Conservation (phyloP, 306 rosid genomes). For the Rosa rugosa region DNA sequence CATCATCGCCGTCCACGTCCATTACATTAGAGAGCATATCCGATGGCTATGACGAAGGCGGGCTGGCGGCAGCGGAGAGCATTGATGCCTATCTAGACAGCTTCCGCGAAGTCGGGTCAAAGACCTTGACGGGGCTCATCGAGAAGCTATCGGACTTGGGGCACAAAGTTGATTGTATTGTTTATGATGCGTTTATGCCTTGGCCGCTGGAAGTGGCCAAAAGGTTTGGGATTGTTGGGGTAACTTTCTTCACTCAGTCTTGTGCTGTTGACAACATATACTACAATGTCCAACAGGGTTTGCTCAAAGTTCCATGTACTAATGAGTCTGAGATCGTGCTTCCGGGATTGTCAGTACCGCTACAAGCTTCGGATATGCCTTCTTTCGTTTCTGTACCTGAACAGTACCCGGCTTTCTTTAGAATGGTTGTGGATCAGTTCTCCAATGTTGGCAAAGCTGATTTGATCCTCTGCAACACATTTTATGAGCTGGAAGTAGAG, state of each 20-base stretch:
- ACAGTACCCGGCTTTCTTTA: background rate
- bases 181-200: conserved; percentile 11
- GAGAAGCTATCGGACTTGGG: conserved; percentile 13
- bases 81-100: background rate
- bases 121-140: conserved; percentile 25
- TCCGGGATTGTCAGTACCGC: conserved; percentile 24
- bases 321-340: conserved; percentile 17
- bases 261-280: conserved; percentile 28
- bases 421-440: conserved; percentile 28
- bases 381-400: conserved; percentile 26
- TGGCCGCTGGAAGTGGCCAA: conserved; percentile 49
- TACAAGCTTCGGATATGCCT: conserved; percentile 31
- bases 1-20: background rate
- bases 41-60: conserved; percentile 38
- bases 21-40: conserved; percentile 40
- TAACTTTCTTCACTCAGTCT: conserved; percentile 35
- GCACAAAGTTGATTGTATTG: conserved; percentile 26
- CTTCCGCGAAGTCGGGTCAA: conserved; percentile 31
- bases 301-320: conserved; percentile 22
- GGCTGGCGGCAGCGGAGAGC: background rate
- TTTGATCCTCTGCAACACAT: conserved; percentile 38
- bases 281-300: conserved; percentile 24
- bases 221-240: conserved; percentile 27
- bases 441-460: conserved; percentile 39
- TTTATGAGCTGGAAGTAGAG: conserved; percentile 36